Base-by-base conservation (phyloP, 345 rosid species). In the Brassica incana region DNA sequence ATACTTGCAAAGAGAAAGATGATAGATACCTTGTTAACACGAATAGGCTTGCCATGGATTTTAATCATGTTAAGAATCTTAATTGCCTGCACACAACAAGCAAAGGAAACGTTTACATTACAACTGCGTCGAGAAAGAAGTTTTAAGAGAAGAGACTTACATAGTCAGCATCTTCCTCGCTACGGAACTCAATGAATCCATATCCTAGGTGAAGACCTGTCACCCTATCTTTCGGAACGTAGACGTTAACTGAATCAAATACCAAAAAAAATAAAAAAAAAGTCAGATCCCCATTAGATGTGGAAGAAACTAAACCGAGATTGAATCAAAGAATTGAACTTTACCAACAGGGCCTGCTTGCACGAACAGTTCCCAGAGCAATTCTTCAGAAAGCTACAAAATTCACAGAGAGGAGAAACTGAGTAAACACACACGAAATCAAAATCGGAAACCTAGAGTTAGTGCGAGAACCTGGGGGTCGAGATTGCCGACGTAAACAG, bases 261-360 rank as follows among this genome's bases (percentile, higher is more conserved):
- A 36, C 59, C 69, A 38, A 45, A 60, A 32, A 38, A 20, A 2
- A 1, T 14, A 5, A 58, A 14, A 6, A 6, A 76, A 8, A 20
- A 20, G 23, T n/a, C 68, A 64, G 12, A 65, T 63, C 40, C 23
- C 23, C 23, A 20, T 20, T 20, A 20, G 23, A 20, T 1, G 23
- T 20, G 23, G 23, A 60, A 60, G 33, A 11, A 62, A 6, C 9
- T 62, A 60, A 59, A 43, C 14, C 23, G 32, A 76, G 29, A 30
- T 27, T 48, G 27, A 43, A 61, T 15, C 20, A 54, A 15, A 61
- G 48, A 2, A 61, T 38, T 18, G 7, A 3, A 80, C 68, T 82
- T 36, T 85, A 95, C 99, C 99, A 79, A 93, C 98, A 9, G 99
- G 98, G 5, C 99, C 99, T 0, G 98, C 98, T 84, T 93, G 98